Conservation (phyloP, 192 early-diverging fungal genomes). For the Dispira simplex region DNA sequence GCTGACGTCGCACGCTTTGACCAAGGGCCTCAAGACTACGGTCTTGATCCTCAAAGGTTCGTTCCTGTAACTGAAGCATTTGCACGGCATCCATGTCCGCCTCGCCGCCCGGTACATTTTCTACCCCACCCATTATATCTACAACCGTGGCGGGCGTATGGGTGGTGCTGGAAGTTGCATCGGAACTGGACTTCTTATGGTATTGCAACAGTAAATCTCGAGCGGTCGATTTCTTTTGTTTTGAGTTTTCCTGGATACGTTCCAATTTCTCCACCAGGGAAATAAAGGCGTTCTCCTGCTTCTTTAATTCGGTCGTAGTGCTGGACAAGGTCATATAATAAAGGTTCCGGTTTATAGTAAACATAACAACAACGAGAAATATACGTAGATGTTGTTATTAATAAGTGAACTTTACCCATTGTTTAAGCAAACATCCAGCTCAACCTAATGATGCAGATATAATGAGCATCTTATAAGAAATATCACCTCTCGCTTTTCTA, state of each 20-base stretch:
- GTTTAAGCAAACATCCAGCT: not conserved
- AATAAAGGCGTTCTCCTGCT: conserved; percentile 48
- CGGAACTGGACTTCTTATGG: too few species aligned
- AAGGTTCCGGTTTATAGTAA: not conserved
- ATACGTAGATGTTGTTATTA: not conserved
- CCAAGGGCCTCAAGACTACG: conserved; percentile 48
- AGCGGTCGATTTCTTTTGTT: too few species aligned
- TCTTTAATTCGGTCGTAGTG: conserved; percentile 27
- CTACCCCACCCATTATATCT: too few species aligned
- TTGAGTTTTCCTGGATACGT: conserved; percentile 31
- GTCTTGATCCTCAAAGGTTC: conserved; percentile 46
- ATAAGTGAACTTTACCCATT: not conserved
- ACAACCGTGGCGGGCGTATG: too few species aligned
- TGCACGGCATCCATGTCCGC: not conserved
- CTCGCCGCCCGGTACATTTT: too few species aligned
- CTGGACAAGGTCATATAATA: conserved; percentile 11
- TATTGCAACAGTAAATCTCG: too few species aligned
- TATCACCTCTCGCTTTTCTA: not conserved
- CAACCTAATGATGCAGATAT: not conserved
- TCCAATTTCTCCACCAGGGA: conserved; percentile 43
- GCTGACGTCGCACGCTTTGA: conserved; percentile 43
- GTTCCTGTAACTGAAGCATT: conserved; percentile 8
- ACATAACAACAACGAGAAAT: not conserved
- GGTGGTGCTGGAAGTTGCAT: too few species aligned
- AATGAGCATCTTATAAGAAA: not conserved